phyloP scores from a whole-genome alignment of 257 asterid species.

The Solanum habrochaites region DNA sequence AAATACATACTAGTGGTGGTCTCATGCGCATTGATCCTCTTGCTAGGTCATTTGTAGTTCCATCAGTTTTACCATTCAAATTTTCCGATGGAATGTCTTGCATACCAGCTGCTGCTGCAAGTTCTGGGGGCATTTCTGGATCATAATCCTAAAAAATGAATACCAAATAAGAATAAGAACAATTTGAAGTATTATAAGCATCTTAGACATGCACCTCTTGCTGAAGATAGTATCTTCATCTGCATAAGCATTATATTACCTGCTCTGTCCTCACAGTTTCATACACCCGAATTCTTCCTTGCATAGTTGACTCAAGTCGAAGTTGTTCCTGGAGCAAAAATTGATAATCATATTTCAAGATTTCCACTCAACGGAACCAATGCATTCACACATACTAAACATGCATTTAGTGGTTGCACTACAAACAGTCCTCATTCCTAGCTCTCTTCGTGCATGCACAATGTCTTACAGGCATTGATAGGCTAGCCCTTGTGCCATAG shows the following conservation, averaged over 20 bases:
- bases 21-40: conserved; percentile 42
- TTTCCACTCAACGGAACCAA: neutral
- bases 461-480: neutral
- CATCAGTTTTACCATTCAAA: conserved; percentile 44
- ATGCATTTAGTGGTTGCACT: neutral
- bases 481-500: neutral
- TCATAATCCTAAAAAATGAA: conserved; percentile 64
- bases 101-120: conserved; percentile 82
- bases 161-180: neutral
- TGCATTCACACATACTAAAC: neutral
- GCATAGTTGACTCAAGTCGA: conserved; percentile 91
- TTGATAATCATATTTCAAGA: neutral
- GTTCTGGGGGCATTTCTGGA: conserved; percentile 99
- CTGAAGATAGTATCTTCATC: neutral
- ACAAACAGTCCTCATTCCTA: neutral
- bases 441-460: neutral
- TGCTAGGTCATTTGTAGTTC: conserved; percentile 40
- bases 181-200: neutral
- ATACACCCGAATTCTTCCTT: conserved; percentile 86
- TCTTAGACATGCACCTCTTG: neutral
- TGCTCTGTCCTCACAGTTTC: conserved; percentile 94
- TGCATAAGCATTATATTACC: conserved; percentile 33
- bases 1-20: conserved; percentile 46
- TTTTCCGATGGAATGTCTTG: conserved; percentile 53
- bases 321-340: conserved; percentile 63